Base-by-base conservation (phyloP, 1,284 basidiomycete species). In the Leccinum pachyderme region DNA sequence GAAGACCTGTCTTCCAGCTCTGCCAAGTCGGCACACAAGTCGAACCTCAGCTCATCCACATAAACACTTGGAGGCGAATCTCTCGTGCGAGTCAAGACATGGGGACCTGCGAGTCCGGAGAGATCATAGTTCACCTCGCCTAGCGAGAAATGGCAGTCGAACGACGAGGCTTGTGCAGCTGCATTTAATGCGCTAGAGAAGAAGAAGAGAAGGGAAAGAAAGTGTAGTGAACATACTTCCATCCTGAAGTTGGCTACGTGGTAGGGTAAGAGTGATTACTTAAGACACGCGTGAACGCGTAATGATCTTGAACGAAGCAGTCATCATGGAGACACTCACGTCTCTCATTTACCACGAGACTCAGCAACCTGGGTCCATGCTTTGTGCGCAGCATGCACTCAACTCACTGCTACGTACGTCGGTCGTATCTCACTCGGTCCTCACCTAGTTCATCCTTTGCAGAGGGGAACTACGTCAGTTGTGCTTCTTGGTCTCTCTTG, bases 351-450 rank as follows among this genome's bases (percentile, higher is more conserved):
- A 91, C 66, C 88, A 91, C 70, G 89, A 91, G 67, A 80, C 72
- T 59, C 89, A 92, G 71, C 81, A 91, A 67, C 61, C 73, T 54
- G 89, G 89, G 22, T 90, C 89, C 2, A 89, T 89, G 82, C 80
- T 92, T 44, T 93, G 91, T 67, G 90, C 89, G n/a, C 90, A 92
- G 64, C 89, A 93, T 72, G 89, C 90, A 12, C 75, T 93, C 32
- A 93, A 93, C 67, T 81, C 82, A 13, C 75, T 93, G n/a, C 75
- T 92, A 39, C 89, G 89, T 91, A 61, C 49, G 62, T 63, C 39
- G 31, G 46, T 49, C 47, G 46, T 44, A 37, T 55, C 33, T 48
- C 50, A 49, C 24, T 43, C 24, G 24, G 27, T 47, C 54, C 49
- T 54, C 32, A 58, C 49, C 13, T 24, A 37, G 44, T 27, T 47